Evolutionary conservation across 192 early-diverging fungal genomes (phyloP).

Genomic region (Polychytrium aggregatum): DNA sequence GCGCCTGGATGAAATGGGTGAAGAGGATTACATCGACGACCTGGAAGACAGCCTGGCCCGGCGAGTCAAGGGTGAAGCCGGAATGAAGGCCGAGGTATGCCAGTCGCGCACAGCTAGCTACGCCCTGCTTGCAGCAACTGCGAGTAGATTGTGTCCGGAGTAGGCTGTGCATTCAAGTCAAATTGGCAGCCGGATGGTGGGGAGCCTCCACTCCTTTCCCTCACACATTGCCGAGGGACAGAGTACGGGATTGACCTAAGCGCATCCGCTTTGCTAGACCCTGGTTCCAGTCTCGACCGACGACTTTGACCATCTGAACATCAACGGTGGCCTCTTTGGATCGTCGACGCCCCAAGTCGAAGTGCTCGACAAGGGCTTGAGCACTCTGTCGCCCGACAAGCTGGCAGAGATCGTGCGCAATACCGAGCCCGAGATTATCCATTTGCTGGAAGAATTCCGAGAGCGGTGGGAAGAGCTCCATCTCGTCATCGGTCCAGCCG

Average conservation of each 20-base stretch:
- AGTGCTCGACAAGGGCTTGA: conserved; percentile 9
- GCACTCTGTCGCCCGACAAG: conserved; percentile 9
- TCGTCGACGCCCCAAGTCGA: too few species aligned
- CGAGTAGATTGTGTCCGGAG: not conserved
- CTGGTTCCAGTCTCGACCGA: too few species aligned
- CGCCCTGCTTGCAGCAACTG: not conserved
- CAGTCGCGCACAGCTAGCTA: conserved; percentile 1
- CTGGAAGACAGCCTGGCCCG: conserved; percentile 18
- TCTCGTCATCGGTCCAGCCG: conserved; percentile 14
- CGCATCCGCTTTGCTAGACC: too few species aligned
- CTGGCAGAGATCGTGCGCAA: conserved; percentile 12
- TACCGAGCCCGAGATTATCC: conserved; percentile 23
- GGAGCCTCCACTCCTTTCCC: too few species aligned
- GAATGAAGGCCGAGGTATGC: too few species aligned
- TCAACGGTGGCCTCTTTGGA: too few species aligned
- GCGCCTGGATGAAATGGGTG: conserved; percentile 62
- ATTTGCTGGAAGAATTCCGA: conserved; percentile 14
- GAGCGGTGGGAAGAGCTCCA: conserved; percentile 23
- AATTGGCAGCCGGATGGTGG: conserved; percentile 1
- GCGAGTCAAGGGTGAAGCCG: not conserved
- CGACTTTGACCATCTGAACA: too few species aligned
- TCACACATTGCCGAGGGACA: too few species aligned
- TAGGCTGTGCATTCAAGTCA: not conserved
- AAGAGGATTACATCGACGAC: conserved; percentile 78
- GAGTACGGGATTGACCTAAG: too few species aligned